Conservation (phyloP, 345 rosid species). For the Bruguiera sexangula region DNA sequence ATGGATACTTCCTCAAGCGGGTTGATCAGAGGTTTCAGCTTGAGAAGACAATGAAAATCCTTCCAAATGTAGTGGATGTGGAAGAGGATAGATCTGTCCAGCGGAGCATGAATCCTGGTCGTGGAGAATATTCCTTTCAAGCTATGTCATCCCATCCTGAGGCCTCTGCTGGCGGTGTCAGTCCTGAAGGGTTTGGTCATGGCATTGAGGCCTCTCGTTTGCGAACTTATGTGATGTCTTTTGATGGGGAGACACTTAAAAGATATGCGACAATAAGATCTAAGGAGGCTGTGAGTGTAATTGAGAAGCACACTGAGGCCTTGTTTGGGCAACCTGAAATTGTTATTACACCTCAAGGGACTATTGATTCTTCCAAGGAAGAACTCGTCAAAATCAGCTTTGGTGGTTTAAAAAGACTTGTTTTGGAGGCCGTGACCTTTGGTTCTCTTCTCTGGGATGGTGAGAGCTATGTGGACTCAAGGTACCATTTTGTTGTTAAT, state of each 20-base stretch:
- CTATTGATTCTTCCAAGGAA: constrained; percentile 67
- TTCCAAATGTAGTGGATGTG: constrained; percentile 48
- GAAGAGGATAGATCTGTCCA: constrained; percentile 26
- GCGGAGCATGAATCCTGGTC: constrained; percentile 29
- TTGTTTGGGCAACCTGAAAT: constrained; percentile 88
- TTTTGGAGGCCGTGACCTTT: constrained; percentile 91
- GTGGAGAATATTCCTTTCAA: constrained; percentile 30
- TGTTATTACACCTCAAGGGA: constrained; percentile 60
- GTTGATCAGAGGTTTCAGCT: constrained; percentile 96
- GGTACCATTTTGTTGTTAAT: constrained; percentile 84
- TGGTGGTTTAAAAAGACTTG: constrained; percentile 83
- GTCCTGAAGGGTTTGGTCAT: constrained; percentile 53
- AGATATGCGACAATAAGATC: constrained; percentile 88
- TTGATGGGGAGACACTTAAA: constrained; percentile 90
- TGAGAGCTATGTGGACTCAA: constrained; percentile 86
- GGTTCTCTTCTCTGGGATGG: constrained; percentile 99
- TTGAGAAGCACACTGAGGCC: constrained; percentile 97
- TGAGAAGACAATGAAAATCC: constrained; percentile 84
- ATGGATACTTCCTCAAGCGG: constrained; percentile 91
- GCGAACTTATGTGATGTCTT: constrained; percentile 80
- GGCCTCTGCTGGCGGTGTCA: constrained; percentile 53
- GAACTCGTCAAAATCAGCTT: constrained; percentile 79
- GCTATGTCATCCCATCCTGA: constrained; percentile 57
- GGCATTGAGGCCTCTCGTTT: constrained; percentile 65
- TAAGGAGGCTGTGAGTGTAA: constrained; percentile 78